Conservation (phyloP, 495 filamentous ascomycete genomes). For the Xylaria scruposa region DNA sequence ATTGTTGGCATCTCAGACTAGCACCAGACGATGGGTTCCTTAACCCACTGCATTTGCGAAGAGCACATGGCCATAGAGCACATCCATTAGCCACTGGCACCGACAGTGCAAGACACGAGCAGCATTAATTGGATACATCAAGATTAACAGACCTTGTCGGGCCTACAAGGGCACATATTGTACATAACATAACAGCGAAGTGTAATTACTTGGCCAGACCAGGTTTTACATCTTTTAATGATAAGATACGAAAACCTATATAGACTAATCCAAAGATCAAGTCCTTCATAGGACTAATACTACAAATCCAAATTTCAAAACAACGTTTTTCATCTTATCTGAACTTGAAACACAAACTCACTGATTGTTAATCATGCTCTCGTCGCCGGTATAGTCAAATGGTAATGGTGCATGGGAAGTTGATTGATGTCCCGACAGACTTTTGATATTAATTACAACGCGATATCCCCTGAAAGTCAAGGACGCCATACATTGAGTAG, state of each 20-base stretch:
- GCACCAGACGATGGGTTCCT: neutral
- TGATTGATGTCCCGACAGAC: too few species aligned
- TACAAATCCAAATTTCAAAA: neutral
- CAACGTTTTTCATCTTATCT: neutral
- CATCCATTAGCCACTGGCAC: neutral
- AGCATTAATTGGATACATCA: neutral
- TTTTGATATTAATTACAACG: too few species aligned
- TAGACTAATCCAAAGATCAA: constrained; percentile 38
- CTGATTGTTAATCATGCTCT: neutral
- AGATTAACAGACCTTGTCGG: constrained; percentile 4
- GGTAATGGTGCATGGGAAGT: too few species aligned
- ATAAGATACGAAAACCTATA: constrained; percentile 39
- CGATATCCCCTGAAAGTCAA: too few species aligned
- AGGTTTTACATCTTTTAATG: constrained; percentile 36
- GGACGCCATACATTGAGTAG: too few species aligned
- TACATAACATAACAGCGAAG: constrained; percentile 21
- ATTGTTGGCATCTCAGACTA: neutral
- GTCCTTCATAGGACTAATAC: constrained; percentile 22
- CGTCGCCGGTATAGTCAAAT: neutral
- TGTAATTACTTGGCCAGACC: constrained; percentile 32
- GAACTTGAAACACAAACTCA: neutral
- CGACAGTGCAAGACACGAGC: neutral
- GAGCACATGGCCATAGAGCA: neutral
- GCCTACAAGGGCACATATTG: neutral
- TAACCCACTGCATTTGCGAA: neutral